phyloP scores from a whole-genome alignment of 768 basidiomycete genomes.

The Ramaria sp. region DNA sequence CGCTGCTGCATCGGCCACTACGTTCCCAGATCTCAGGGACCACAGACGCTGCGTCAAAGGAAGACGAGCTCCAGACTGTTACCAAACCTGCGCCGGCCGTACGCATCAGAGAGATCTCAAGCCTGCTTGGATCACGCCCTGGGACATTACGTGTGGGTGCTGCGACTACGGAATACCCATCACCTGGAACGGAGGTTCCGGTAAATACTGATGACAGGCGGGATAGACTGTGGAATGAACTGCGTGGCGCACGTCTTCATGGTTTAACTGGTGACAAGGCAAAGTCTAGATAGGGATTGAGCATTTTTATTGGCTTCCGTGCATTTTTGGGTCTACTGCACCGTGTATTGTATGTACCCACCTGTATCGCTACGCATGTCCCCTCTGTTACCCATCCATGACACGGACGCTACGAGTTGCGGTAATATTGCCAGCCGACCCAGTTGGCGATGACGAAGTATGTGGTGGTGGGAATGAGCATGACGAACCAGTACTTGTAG shows the following conservation, averaged over 20 bases:
- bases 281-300: neutral
- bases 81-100: neutral
- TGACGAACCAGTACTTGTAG: constrained; percentile 79
- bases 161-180: neutral
- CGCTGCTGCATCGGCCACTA: constrained; percentile 4
- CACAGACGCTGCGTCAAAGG: neutral
- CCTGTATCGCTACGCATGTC: neutral
- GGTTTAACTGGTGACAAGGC: neutral
- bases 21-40: neutral
- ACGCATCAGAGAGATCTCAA: neutral
- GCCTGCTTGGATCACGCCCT: neutral
- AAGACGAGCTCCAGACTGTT: neutral
- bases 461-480: constrained; percentile 70
- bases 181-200: no score
- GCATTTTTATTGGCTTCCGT: neutral
- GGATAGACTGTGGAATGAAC: constrained; percentile 2
- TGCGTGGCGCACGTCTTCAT: constrained; percentile 1
- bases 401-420: constrained; percentile 60
- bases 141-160: neutral
- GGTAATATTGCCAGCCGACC: constrained; percentile 98
- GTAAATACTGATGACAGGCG: neutral
- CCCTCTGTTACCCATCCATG: neutral
- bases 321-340: neutral
- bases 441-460: constrained; percentile 97
- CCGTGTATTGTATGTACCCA: neutral